phyloP scores from a whole-genome alignment of 768 basidiomycete genomes.

The Boletus pseudopeckii region DNA sequence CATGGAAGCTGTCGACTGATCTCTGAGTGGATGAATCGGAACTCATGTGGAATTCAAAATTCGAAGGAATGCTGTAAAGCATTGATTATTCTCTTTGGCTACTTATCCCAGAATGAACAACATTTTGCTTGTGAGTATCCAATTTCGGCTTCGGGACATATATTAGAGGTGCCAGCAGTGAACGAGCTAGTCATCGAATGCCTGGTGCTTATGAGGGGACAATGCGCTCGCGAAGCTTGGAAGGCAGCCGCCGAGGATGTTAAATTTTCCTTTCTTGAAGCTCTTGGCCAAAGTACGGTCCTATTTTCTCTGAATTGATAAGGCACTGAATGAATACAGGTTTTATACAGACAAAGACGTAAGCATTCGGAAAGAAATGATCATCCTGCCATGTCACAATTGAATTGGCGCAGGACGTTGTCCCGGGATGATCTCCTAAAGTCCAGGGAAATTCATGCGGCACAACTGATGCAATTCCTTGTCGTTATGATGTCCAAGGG shows the following conservation, averaged over 20 bases:
- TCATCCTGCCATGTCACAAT: neutral
- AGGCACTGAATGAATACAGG: constrained; percentile 13
- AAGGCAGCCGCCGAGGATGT: constrained; percentile 12
- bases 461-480: constrained; percentile 28
- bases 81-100: constrained; percentile 26
- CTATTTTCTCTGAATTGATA: neutral
- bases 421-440: constrained; percentile 3
- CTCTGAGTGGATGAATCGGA: constrained; percentile 21
- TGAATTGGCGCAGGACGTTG: constrained; percentile 12
- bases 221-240: constrained; percentile 24
- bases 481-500: constrained; percentile 20
- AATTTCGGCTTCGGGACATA: neutral
- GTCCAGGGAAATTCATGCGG: constrained; percentile 1
- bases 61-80: constrained; percentile 30
- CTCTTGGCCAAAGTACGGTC: constrained; percentile 20
- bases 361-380: neutral
- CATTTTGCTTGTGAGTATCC: constrained; percentile 15
- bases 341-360: constrained; percentile 14
- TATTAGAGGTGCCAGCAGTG: constrained; percentile 11
- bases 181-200: constrained; percentile 19
- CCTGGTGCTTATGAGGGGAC: constrained; percentile 8
- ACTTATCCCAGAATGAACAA: constrained; percentile 20
- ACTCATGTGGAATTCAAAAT: constrained; percentile 24
- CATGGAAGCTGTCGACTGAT: constrained; percentile 18
- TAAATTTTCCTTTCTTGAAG: constrained; percentile 7